Conservation (phyloP, 148 eudicot genomes). For the Heliosperma pusillum region DNA sequence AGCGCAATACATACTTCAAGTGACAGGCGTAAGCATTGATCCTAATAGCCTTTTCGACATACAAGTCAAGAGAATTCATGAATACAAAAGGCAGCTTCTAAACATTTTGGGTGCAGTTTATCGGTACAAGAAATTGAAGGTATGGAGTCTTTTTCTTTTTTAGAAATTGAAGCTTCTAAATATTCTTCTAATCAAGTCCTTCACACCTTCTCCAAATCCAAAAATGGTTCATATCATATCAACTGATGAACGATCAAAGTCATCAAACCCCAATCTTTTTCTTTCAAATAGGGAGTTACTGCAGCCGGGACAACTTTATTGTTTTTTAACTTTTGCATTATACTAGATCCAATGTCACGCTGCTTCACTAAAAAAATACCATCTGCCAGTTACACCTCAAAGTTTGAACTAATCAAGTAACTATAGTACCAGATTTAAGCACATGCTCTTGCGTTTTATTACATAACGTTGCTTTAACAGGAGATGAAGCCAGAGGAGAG, state of each 20-base stretch:
- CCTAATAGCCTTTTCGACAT: conserved; percentile 92
- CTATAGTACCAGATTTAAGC: not conserved
- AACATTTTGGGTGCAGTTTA: conserved; percentile 86
- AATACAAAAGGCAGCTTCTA: conserved; percentile 92
- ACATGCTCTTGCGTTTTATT: not conserved
- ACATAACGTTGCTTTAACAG: conserved; percentile 33
- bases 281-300: too few species aligned
- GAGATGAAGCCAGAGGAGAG: conserved; percentile 91
- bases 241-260: not conserved
- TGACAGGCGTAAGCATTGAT: conserved; percentile 83
- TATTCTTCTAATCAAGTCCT: not conserved
- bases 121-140: conserved; percentile 95
- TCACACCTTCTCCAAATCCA: not conserved
- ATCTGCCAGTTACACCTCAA: not conserved
- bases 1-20: conserved; percentile 67
- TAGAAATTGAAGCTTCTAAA: not conserved
- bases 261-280: not conserved
- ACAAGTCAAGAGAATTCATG: conserved; percentile 97
- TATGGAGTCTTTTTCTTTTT: conserved; percentile 27
- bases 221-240: not conserved
- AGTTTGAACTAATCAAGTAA: not conserved
- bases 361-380: not conserved
- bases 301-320: too few species aligned
- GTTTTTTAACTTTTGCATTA: not conserved
- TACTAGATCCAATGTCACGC: not conserved